A percentile compares a stretch with the other conserved stretches of the same genome.
Evolutionary conservation across 2,329 filamentous ascomycete species (phyloP).

Genomic region (Sarocladium oryzae): DNA sequence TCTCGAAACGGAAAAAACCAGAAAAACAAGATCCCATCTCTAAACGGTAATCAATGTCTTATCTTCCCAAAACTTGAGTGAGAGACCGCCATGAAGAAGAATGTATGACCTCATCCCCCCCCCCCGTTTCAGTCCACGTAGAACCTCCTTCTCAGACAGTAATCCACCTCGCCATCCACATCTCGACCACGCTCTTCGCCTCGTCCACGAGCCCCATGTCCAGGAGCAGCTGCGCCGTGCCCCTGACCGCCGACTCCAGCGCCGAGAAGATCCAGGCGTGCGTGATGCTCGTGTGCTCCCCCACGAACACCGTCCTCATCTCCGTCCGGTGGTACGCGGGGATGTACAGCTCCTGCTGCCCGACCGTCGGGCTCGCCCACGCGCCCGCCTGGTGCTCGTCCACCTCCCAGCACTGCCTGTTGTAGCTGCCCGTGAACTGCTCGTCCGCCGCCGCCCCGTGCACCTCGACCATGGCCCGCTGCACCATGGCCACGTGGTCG

Average conservation of each 20-base stretch:
- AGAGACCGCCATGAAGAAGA: too few relatives aligned
- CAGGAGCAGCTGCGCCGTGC: constrained; percentile 57
- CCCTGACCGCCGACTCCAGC: constrained; percentile 60
- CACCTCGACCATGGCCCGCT: constrained; percentile 59
- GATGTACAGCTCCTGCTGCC: constrained; percentile 63
- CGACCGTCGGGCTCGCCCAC: constrained; percentile 54
- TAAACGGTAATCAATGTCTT: too few relatives aligned
- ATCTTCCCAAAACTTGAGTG: too few relatives aligned
- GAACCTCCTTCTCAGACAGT: constrained; percentile 2
- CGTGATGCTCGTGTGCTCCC: constrained; percentile 65
- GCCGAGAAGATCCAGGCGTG: constrained; percentile 66
- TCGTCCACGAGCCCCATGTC: constrained; percentile 22
- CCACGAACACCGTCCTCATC: constrained; percentile 60
- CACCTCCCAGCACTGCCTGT: constrained; percentile 58
- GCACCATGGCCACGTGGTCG: constrained; percentile 30
- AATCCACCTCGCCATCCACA: constrained; percentile 20
- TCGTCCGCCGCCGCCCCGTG: constrained; percentile 41
- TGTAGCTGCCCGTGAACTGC: constrained; percentile 58
- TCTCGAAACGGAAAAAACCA: too few relatives aligned
- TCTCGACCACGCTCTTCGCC: constrained; percentile 17
- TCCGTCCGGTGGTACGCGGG: constrained; percentile 67
- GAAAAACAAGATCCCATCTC: too few relatives aligned
- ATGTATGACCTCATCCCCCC: too few relatives aligned
- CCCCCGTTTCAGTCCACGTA: not conserved
- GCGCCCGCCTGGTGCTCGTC: constrained; percentile 56